Evolutionary conservation across 371 early-diverging fungal species (phyloP).

Genomic region (Cokeromyces recurvatus): DNA sequence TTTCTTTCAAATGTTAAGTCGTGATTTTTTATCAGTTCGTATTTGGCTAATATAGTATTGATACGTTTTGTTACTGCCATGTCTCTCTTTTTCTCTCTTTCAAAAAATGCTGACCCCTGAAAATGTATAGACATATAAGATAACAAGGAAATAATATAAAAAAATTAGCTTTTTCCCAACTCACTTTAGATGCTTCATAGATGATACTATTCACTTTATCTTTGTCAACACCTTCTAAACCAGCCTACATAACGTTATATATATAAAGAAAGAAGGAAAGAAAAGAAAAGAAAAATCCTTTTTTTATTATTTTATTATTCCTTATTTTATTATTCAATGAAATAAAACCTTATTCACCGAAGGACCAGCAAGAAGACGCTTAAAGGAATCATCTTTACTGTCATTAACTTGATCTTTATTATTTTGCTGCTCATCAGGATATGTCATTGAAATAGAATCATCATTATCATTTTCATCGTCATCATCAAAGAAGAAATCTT

Average conservation of each 20-base stretch:
- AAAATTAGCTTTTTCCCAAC: background rate
- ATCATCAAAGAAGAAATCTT: slow-evolving; percentile 34
- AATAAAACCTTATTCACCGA: slow-evolving; percentile 30
- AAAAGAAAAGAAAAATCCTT: too few relatives aligned
- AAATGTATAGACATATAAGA: background rate
- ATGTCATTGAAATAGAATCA: too few relatives aligned
- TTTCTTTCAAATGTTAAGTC: slow-evolving; percentile 36
- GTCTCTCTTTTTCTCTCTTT: slow-evolving; percentile 49
- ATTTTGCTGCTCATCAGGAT: background rate
- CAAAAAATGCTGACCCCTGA: slow-evolving; percentile 60
- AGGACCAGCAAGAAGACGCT: slow-evolving; percentile 34
- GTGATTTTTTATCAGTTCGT: slow-evolving; percentile 29
- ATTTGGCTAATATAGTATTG: slow-evolving; percentile 36
- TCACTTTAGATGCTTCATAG: slow-evolving; percentile 61
- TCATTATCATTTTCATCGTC: background rate
- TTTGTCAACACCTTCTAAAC: slow-evolving; percentile 39
- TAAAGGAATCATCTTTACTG: slow-evolving; percentile 17
- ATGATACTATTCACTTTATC: slow-evolving; percentile 46
- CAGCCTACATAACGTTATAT: slow-evolving; percentile 31
- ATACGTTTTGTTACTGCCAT: slow-evolving; percentile 41
- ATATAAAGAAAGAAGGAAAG: too few relatives aligned
- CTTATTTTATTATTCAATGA: too few relatives aligned
- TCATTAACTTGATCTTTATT: background rate
- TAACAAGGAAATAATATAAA: background rate
- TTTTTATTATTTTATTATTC: too few relatives aligned